Evolutionary conservation across 495 filamentous ascomycete species (phyloP).

Genomic region (Xanthoparmelia taractica): DNA sequence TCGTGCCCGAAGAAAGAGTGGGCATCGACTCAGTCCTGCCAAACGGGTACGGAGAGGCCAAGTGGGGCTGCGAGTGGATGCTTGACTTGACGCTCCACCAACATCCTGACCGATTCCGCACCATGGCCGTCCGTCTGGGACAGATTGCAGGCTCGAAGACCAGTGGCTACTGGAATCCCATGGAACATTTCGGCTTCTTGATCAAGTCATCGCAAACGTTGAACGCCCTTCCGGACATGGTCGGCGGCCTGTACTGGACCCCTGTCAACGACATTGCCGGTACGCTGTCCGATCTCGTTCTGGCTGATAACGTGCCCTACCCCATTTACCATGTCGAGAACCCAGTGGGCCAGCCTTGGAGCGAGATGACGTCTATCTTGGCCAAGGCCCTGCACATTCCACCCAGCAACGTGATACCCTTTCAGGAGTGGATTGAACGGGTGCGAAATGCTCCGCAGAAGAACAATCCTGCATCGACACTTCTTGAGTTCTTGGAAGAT

Average conservation of each 20-base stretch:
- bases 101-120: constrained; percentile 32
- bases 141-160: constrained; percentile 44
- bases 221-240: constrained; percentile 32
- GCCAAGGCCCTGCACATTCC: constrained; percentile 37
- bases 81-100: constrained; percentile 38
- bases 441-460: constrained; percentile 27
- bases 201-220: constrained; percentile 40
- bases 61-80: constrained; percentile 41
- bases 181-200: constrained; percentile 43
- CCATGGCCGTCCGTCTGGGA: constrained; percentile 40
- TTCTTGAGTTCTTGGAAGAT: constrained; percentile 44
- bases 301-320: constrained; percentile 15
- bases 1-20: constrained; percentile 35
- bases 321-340: constrained; percentile 47
- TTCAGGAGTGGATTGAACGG: constrained; percentile 40
- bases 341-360: constrained; percentile 39
- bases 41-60: constrained; percentile 44
- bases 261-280: constrained; percentile 38
- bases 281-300: constrained; percentile 31
- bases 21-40: constrained; percentile 35
- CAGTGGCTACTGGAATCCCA: constrained; percentile 47
- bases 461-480: constrained; percentile 41
- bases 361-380: constrained; percentile 33
- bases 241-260: constrained; percentile 34
- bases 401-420: constrained; percentile 39